Percentiles rank a stretch among this genome's conserved stretches.
These are phyloP conservation scores for Thelonectria discophora DNA, from an alignment of 2,329 filamentous ascomycete genomes.

Conservation along the genomic window DNA sequence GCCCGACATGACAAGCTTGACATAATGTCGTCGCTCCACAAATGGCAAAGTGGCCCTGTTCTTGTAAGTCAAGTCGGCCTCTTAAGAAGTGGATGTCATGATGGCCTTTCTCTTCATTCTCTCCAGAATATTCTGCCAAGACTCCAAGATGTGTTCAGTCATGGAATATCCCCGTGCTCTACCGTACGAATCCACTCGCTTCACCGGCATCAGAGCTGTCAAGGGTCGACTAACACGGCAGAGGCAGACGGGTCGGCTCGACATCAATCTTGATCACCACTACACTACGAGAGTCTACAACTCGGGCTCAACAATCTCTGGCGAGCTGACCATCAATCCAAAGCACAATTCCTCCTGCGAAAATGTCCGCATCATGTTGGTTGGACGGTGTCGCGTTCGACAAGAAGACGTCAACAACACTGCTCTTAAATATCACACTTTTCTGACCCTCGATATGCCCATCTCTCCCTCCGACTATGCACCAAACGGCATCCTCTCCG, in stretches of 20 bases:
- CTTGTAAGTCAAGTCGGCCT: not conserved
- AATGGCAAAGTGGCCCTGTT: not conserved
- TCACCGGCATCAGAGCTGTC: not conserved
- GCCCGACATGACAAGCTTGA: constrained; percentile 2
- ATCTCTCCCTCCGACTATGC: not conserved
- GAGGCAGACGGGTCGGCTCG: not conserved
- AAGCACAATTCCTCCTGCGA: not conserved
- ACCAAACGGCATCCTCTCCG: not conserved
- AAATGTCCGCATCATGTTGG: not conserved
- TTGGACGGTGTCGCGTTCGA: not conserved
- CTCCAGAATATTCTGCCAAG: not conserved
- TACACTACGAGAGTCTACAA: constrained; percentile 3
- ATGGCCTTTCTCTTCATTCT: not conserved
- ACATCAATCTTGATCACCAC: not conserved
- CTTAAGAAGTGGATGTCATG: not conserved
- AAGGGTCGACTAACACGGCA: not conserved
- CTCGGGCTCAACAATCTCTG: not conserved
- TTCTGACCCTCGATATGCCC: constrained; percentile 1
- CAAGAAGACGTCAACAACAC: constrained; percentile 2
- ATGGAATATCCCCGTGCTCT: not conserved
- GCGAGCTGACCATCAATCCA: not conserved
- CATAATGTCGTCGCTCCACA: not conserved
- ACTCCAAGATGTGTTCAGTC: not conserved
- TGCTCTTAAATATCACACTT: not conserved
- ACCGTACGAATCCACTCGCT: not conserved